Base-by-base conservation (phyloP, 2,329 filamentous ascomycete species). In the Pseudogymnoascus sp. region DNA sequence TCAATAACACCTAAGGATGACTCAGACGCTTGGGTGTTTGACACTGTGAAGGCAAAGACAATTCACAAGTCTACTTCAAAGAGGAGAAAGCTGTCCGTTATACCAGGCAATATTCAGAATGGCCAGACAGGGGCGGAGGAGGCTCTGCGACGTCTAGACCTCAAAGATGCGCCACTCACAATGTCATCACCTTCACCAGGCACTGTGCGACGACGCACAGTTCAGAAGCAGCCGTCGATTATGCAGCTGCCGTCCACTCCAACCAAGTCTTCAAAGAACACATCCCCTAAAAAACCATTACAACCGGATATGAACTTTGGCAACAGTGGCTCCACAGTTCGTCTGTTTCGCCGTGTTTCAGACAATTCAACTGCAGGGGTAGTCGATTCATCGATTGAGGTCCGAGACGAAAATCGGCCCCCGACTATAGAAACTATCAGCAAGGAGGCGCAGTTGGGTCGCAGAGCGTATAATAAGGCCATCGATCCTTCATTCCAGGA, bases 231-330 rank as follows among this genome's bases (percentile, higher is more conserved):
- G 58, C 79, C 78, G 16, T 79, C 78, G 1, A 66, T 70, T 8
- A 62, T 69, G 1, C 66, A 71, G 12, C 65, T 71, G 28, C 62
- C 60, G 65, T 74, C 68, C 39, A 71, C 64, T 64, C 72, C 69
- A 58, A 64, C 65, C 14, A 69, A 69, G 7, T 71, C 68, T 59
- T 58, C 52, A 23, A 63, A 55, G 30, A 25, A 39, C 30, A n/a
- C 42, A 14, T 36, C 71, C 25, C 28, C 36, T 19, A 92, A 91
- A 75, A 87, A 90, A 66, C 92, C 93, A 0, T 81, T 97, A 1
- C 91, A 92, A 62, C 83, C 94, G 1, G 91, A 97, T 70, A 87
- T 96, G 80, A 95, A 89, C 5, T 97, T 95, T 75, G 94, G 93
- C 60, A 97, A 97, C 74, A 89, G 88, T 6, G 91, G 90, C 1